Percentiles rank a stretch among this genome's conserved stretches.
These are phyloP conservation scores for Trichoderma virens DNA, from an alignment of 495 filamentous ascomycete species.

Conservation along the genomic window DNA sequence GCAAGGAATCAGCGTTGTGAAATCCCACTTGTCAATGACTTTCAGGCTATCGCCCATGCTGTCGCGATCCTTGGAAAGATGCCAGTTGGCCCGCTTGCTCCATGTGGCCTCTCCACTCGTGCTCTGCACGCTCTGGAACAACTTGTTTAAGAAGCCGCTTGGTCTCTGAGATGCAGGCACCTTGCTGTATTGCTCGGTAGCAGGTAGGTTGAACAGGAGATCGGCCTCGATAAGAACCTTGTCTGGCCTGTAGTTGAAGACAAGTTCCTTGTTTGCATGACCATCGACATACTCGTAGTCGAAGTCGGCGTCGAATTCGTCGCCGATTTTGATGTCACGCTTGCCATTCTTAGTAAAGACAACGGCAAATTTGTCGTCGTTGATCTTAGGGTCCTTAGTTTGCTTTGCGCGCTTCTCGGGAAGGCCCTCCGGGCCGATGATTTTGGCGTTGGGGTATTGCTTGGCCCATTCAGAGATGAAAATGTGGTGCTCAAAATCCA, in stretches of 20 bases:
- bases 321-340: conserved; percentile 38
- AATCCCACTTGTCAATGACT: conserved; percentile 73
- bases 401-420: conserved; percentile 68
- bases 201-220: conserved; percentile 84
- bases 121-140: conserved; percentile 54
- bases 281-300: conserved; percentile 74
- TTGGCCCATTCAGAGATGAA: conserved; percentile 75
- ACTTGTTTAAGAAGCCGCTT: conserved; percentile 48
- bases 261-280: conserved; percentile 79
- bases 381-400: conserved; percentile 46
- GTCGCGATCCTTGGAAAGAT: conserved; percentile 53
- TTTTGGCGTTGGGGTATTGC: conserved; percentile 66
- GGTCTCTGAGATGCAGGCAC: conserved; percentile 43
- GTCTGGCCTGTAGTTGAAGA: conserved; percentile 75
- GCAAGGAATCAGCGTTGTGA: conserved; percentile 81
- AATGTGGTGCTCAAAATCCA: conserved; percentile 90
- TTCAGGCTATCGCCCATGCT: conserved; percentile 61
- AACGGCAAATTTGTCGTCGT: conserved; percentile 59
- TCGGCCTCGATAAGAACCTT: conserved; percentile 85
- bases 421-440: conserved; percentile 81
- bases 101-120: conserved; percentile 58
- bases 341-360: conserved; percentile 55
- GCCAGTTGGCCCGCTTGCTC: conserved; percentile 80
- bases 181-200: conserved; percentile 73
- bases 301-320: conserved; percentile 82